Evolutionary conservation across 306 rosid genomes (phyloP).

Genomic region (Rosa lucieae): DNA sequence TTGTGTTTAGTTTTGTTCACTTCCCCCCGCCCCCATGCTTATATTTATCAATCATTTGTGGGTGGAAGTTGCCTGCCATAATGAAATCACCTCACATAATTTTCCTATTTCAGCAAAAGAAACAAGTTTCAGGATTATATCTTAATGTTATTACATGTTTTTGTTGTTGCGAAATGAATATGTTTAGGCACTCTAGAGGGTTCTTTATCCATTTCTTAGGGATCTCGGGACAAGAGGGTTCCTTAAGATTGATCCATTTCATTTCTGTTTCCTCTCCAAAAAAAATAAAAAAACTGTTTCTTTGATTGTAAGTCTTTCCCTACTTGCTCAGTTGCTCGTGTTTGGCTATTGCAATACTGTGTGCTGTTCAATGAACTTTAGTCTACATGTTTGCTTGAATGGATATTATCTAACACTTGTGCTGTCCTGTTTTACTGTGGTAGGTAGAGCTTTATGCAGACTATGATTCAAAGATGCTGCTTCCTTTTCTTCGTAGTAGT

Average conservation of each 20-base stretch:
- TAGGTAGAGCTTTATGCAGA: conserved; percentile 98
- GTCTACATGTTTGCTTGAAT: background rate
- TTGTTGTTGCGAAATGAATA: background rate
- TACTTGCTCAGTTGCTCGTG: conserved; percentile 3
- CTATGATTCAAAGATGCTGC: conserved; percentile 89
- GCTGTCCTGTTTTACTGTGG: conserved; percentile 25
- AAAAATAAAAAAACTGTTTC: background rate
- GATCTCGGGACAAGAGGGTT: background rate
- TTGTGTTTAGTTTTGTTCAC: background rate
- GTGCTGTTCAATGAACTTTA: background rate
- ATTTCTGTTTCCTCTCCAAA: background rate
- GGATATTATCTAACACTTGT: conserved; percentile 18
- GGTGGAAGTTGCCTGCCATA: background rate
- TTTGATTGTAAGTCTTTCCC: background rate
- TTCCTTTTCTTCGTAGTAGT: conserved; percentile 93
- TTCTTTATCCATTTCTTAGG: background rate
- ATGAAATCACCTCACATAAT: background rate
- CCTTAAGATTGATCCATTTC: conserved; percentile 1
- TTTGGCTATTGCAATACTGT: background rate
- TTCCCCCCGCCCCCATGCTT: background rate
- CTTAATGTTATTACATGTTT: background rate
- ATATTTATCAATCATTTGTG: background rate
- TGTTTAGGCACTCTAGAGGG: background rate
- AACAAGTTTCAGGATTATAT: background rate
- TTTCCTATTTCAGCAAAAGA: background rate